Evolutionary conservation across 2,329 filamentous ascomycete genomes (phyloP).

Genomic region (Mycogone perniciosa): DNA sequence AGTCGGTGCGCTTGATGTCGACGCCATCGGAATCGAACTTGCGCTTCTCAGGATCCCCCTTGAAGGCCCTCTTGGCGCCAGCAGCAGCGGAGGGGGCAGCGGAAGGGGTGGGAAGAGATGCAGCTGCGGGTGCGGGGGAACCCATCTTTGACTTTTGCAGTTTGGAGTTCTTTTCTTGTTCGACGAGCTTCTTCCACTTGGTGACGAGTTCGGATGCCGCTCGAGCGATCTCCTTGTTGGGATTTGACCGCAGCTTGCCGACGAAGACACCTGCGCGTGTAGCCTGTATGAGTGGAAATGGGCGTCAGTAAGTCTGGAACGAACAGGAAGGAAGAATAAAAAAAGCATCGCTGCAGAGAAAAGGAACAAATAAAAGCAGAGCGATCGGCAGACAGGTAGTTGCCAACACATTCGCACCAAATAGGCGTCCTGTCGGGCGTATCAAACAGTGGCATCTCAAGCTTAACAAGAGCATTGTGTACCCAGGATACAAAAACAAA

Average conservation of each 20-base stretch:
- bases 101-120: slow-evolving; percentile 50
- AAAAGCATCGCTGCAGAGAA: not conserved
- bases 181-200: slow-evolving; percentile 80
- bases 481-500: not conserved
- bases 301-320: not conserved
- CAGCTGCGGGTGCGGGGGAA: slow-evolving; percentile 26
- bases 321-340: not conserved
- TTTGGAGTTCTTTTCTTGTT: slow-evolving; percentile 51
- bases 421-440: not conserved
- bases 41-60: slow-evolving; percentile 69
- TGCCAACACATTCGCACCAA: not conserved
- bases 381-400: not conserved
- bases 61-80: slow-evolving; percentile 42
- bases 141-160: slow-evolving; percentile 36
- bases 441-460: not conserved
- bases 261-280: slow-evolving; percentile 90
- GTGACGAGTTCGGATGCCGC: slow-evolving; percentile 76
- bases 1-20: slow-evolving; percentile 68
- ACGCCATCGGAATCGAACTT: slow-evolving; percentile 77
- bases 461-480: not conserved
- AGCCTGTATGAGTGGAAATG: slow-evolving; percentile 38
- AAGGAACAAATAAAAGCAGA: not conserved
- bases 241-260: slow-evolving; percentile 70
- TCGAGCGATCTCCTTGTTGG: slow-evolving; percentile 73
- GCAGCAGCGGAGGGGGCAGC: slow-evolving; percentile 37